Evolutionary conservation across 257 asterid genomes (phyloP), one percentile per base, ranked within the genome.

Genomic region (Handroanthus guayacan): DNA sequence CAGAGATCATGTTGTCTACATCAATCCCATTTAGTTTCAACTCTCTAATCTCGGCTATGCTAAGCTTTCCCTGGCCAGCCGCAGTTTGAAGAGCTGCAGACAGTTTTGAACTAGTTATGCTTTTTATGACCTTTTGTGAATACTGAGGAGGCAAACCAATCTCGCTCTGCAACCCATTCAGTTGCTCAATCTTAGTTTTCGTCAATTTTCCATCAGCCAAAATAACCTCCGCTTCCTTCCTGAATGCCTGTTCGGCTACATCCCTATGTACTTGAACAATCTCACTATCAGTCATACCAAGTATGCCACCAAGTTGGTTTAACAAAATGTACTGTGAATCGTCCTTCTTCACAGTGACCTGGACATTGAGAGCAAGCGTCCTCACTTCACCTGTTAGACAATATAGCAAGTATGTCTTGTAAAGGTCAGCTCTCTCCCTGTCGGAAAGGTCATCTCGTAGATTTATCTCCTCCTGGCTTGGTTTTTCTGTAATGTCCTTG

Each of bases 1-100:
- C 91, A 39, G 98, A 87, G 56, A 95, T 75, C 99, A 95, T 89
- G 74, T 81, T 83, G 67, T 90, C 93, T 6, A 93, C 87, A 63
- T 93, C 95, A 38, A 95, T 88, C 13, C 97, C 98, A 47, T 88
- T 90, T 75, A 90, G 95, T 80, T 87, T 91, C 76, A 95, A 85
- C 75, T 95, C 97, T 72, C 97, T 82, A 51, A 95, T 86, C 79
- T 95, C 99, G 87, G 93, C 93, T 48, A 93, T 82, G 90, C 91
- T 93, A 13, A 95, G 93, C 88, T 89, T 93, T 51, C 99, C 99
- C 77, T 87, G 90, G 74, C 90, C 90, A 44, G 82, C 91, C 54
- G 99, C 98, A 6, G 97, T 87, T 88, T 95, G 97, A 52, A 95
- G 97, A 65, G 97, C 97, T 51, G 96, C 97, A 0, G 93, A 88